Percentiles rank a stretch among this genome's conserved stretches.
phyloP scores from a whole-genome alignment of 805 yeast genomes.

The Candida ascalaphidarum region DNA sequence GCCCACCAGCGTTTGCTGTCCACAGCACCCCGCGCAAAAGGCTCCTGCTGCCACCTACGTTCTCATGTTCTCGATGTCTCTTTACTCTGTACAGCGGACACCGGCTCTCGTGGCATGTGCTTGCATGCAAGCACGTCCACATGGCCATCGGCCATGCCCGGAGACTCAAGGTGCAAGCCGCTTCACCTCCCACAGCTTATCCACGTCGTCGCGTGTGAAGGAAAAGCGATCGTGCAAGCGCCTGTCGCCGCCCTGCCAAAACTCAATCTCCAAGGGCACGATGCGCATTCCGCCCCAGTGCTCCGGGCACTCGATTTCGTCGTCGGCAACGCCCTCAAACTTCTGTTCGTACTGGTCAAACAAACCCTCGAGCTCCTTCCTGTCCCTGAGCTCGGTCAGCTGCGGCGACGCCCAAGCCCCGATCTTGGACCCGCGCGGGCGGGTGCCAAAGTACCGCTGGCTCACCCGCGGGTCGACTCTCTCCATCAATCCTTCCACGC shows the following conservation, averaged over 20 bases:
- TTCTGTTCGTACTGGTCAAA: slow-evolving; percentile 41
- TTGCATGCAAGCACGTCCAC: too few relatives aligned
- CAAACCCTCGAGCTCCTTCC: slow-evolving; percentile 55
- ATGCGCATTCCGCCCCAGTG: slow-evolving; percentile 94
- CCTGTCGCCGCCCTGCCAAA: slow-evolving; percentile 93
- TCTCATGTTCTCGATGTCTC: too few relatives aligned
- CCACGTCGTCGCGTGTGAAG: slow-evolving; percentile 46
- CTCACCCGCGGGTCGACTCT: slow-evolving; percentile 65
- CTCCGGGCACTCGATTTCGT: slow-evolving; percentile 81
- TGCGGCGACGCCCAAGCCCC: slow-evolving; percentile 99
- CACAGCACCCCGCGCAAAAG: too few relatives aligned
- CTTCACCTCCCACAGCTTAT: slow-evolving; percentile 13
- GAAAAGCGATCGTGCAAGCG: slow-evolving; percentile 86
- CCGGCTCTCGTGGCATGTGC: too few relatives aligned
- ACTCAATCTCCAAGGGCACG: slow-evolving; percentile 84
- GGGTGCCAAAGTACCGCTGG: slow-evolving; percentile 68
- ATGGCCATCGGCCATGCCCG: too few relatives aligned
- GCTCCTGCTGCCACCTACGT: too few relatives aligned
- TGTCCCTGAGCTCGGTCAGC: slow-evolving; percentile 45
- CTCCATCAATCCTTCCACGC: slow-evolving; percentile 83
- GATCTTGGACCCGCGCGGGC: slow-evolving; percentile 88
- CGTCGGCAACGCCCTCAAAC: slow-evolving; percentile 48
- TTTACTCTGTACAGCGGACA: too few relatives aligned
- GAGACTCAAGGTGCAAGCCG: too few relatives aligned
- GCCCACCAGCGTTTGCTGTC: too few relatives aligned